A percentile compares a stretch with the other conserved stretches of the same genome.
Evolutionary conservation across 2,329 filamentous ascomycete genomes (phyloP).

Genomic region (Sordariomycetes sp.): DNA sequence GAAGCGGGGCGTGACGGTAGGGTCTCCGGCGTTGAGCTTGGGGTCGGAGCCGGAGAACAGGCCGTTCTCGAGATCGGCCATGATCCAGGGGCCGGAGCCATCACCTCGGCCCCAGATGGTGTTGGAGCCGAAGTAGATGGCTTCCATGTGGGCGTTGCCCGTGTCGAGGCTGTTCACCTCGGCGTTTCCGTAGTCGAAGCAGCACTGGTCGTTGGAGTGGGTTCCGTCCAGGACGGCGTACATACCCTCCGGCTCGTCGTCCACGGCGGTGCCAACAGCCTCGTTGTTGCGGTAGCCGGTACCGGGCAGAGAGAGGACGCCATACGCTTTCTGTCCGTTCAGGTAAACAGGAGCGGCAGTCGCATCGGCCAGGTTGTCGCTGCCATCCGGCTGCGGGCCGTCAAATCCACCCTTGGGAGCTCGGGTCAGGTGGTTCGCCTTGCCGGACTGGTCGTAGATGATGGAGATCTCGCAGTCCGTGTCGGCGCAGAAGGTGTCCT

Average conservation of each 20-base stretch:
- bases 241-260: slow-evolving; percentile 48
- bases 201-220: slow-evolving; percentile 49
- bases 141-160: slow-evolving; percentile 59
- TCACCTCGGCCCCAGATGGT: slow-evolving; percentile 54
- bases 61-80: slow-evolving; percentile 61
- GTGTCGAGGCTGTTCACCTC: slow-evolving; percentile 42
- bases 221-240: slow-evolving; percentile 52
- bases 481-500: slow-evolving; percentile 50
- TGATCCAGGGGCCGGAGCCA: slow-evolving; percentile 55
- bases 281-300: slow-evolving; percentile 55
- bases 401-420: slow-evolving; percentile 47
- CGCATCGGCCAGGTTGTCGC: slow-evolving; percentile 51
- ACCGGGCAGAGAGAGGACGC: slow-evolving; percentile 51
- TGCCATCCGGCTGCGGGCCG: slow-evolving; percentile 46
- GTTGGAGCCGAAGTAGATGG: slow-evolving; percentile 37
- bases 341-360: slow-evolving; percentile 52
- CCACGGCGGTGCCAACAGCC: slow-evolving; percentile 40
- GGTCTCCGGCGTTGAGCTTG: slow-evolving; percentile 39
- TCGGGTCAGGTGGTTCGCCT: slow-evolving; percentile 52
- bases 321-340: slow-evolving; percentile 53
- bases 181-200: slow-evolving; percentile 49
- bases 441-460: slow-evolving; percentile 59
- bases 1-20: slow-evolving; percentile 45
- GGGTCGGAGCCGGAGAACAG: slow-evolving; percentile 47
- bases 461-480: slow-evolving; percentile 55